Evolutionary conservation across 176 grass and related monocot species (phyloP).

Genomic region (Echinochloa phyllopogon): DNA sequence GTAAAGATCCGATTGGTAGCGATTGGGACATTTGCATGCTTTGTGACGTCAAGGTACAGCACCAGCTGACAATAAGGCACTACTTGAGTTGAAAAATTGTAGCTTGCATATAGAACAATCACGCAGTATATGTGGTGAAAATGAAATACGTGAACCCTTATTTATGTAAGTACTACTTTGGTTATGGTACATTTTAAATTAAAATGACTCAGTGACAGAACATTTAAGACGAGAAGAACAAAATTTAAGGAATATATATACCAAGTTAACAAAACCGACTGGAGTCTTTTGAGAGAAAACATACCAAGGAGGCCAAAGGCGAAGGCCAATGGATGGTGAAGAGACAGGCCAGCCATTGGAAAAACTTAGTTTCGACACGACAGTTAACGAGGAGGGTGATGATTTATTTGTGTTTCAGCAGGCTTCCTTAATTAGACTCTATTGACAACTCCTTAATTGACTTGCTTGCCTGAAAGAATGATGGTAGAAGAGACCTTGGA

Average conservation of each 20-base stretch:
- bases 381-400: neutral
- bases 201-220: too few species aligned
- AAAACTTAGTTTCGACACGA: neutral
- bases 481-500: neutral
- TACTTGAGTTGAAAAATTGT: too few species aligned
- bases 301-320: constrained; percentile 65
- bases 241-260: neutral
- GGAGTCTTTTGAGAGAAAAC: neutral
- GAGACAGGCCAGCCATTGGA: constrained; percentile 61
- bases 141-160: too few species aligned
- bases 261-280: neutral
- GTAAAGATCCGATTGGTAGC: neutral
- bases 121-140: too few species aligned
- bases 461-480: constrained; percentile 12
- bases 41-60: neutral
- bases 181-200: too few species aligned
- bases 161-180: too few species aligned
- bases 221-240: neutral
- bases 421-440: neutral
- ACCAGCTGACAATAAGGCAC: neutral
- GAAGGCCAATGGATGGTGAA: constrained; percentile 56
- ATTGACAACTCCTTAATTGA: too few species aligned
- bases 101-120: too few species aligned
- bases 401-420: neutral
- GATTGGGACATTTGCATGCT: neutral